A percentile compares a stretch with the other conserved stretches of the same genome.
phyloP scores from a whole-genome alignment of 371 early-diverging fungal genomes.

The Blastocladiella emersonii region DNA sequence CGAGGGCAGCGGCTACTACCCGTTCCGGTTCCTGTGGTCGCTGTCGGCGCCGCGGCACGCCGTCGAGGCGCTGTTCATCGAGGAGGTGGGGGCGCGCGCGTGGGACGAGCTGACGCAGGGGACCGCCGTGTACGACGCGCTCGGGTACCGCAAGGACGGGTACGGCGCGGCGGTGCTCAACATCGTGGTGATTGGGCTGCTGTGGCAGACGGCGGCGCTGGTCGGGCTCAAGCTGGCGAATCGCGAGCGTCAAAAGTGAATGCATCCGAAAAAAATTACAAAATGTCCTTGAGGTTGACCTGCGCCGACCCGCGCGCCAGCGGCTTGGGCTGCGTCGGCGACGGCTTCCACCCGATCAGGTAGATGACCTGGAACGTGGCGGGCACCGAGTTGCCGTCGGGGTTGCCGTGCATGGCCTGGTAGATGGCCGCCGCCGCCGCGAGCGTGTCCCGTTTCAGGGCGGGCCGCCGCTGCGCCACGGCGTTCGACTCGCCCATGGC shows the following conservation, averaged over 20 bases:
- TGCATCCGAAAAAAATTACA: constrained; percentile 11
- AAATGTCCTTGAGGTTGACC: constrained; percentile 48
- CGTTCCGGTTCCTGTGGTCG: not conserved
- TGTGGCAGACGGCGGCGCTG: not conserved
- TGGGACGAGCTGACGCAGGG: not conserved
- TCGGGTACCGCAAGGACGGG: not conserved
- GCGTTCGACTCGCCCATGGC: constrained; percentile 94
- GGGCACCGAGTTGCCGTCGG: constrained; percentile 78
- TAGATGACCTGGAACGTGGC: constrained; percentile 87
- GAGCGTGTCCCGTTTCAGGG: constrained; percentile 62
- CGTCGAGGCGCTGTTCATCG: not conserved
- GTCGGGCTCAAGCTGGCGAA: not conserved
- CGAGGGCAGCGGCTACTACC: not conserved
- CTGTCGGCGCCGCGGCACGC: not conserved
- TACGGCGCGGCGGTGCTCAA: not conserved
- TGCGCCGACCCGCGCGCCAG: constrained; percentile 54
- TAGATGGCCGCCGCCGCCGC: constrained; percentile 76
- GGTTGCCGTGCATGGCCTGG: constrained; percentile 74
- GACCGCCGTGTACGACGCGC: not conserved
- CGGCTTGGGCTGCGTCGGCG: constrained; percentile 54
- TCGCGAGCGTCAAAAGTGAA: not conserved
- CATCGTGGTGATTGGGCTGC: not conserved
- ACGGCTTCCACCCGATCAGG: constrained; percentile 82
- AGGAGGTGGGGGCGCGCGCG: not conserved
- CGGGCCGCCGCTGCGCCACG: constrained; percentile 43